Base-by-base conservation (phyloP, 2,329 filamentous ascomycete species). In the Trichoderma atrobrunneum region DNA sequence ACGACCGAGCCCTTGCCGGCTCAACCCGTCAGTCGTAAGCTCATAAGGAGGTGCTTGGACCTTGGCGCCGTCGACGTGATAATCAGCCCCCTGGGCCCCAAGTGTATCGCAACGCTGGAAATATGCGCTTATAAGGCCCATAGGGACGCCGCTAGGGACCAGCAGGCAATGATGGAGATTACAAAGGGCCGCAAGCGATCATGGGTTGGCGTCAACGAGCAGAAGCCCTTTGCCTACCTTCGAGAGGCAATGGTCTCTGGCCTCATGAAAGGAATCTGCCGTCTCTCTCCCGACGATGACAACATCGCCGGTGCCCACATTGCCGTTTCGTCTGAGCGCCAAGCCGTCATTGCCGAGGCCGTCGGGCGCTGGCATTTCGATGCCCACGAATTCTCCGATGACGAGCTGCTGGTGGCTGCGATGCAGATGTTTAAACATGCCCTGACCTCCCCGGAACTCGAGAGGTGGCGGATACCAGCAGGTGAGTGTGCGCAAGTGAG, bases 161-260 rank as follows among this genome's bases (percentile, higher is more conserved):
- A 94, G 78, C 87, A 91, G 72, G 89, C 90, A 21, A 87, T 94
- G 73, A 79, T 94, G 71, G 91, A 92, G 73, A 85, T 92, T 72
- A 92, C 91, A 78, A 90, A 91, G 76, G 90, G 91, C 59, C 88
- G 94, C 70, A 97, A 97, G 81, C 89, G 94, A 68, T 97, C 95
- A 0, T 97, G 95, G 95, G 94, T 97, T 56, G 94, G 95, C 30
- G 88, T 97, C 12, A 89, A 93, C 78, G 93, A 95, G 76, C 89
- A 93, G 76, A 92, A 95, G 79, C 94, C 94, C 1, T 97, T 94
- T 82, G 91, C 93, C 18, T 97, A 97, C 82, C 84, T 98, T 70
- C 88, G 95, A 73, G 95, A 98, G 83, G 93, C 93, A 64, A 97
- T 98, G 94, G 95, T 98, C 6, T 96, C 94, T 1, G 91, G 91